These are phyloP conservation scores for Sarcomyxa edulis DNA, from an alignment of 768 basidiomycete genomes.

Conservation along the genomic window DNA sequence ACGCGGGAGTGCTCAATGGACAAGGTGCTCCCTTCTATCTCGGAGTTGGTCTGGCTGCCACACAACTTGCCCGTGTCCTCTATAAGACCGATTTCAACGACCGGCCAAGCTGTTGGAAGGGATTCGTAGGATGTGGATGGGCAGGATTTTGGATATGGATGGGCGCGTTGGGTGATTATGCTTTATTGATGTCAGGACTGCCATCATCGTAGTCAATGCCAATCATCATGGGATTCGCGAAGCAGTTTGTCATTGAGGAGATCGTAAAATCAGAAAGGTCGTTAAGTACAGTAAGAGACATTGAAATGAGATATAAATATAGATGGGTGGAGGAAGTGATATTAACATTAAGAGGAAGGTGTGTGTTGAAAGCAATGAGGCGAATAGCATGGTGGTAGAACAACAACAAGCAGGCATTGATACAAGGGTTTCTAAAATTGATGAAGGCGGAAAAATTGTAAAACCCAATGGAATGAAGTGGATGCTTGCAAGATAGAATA, in stretches of 20 bases:
- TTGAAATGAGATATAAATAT: no score
- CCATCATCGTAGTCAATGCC: no score
- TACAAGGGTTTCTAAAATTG: no score
- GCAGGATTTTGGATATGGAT: constrained; percentile 85
- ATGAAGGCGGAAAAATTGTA: not conserved
- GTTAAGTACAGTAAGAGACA: no score
- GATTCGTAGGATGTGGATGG: constrained; percentile 86
- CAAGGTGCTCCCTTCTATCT: constrained; percentile 78
- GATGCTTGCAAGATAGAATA: constrained; percentile 4
- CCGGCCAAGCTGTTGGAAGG: constrained; percentile 82
- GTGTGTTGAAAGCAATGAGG: no score
- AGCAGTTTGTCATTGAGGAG: no score
- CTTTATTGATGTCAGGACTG: constrained; percentile 21
- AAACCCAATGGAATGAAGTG: constrained; percentile 4
- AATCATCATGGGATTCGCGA: no score
- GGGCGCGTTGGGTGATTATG: constrained; percentile 72
- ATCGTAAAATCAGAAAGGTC: no score
- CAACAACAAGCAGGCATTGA: no score
- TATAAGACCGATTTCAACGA: constrained; percentile 69
- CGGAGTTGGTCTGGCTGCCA: constrained; percentile 65
- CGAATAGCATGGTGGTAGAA: no score
- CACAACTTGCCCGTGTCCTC: constrained; percentile 77
- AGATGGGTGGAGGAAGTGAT: no score
- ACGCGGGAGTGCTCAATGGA: constrained; percentile 75
- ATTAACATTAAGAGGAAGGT: no score